Evolutionary conservation across 2,329 filamentous ascomycete species (phyloP).

Genomic region (Colletotrichum tanaceti): DNA sequence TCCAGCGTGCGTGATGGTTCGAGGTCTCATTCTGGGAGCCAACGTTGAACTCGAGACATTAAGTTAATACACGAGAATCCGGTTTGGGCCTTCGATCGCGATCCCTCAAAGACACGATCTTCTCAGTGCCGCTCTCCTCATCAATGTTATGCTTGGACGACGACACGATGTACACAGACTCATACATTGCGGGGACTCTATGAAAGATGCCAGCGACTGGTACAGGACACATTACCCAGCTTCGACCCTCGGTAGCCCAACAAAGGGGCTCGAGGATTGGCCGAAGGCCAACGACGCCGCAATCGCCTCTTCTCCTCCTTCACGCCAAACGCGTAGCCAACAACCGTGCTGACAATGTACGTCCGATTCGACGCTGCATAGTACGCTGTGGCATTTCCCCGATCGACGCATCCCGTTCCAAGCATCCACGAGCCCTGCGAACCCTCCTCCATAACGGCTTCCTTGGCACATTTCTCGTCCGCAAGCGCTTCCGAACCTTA

Average conservation of each 20-base stretch:
- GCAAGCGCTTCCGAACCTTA: not conserved
- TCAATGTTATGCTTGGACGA: not conserved
- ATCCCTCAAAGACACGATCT: not conserved
- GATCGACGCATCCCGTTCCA: not conserved
- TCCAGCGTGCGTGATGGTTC: not conserved
- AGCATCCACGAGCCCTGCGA: conserved; percentile 7
- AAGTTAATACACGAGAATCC: conserved; percentile 5
- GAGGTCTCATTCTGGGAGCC: not conserved
- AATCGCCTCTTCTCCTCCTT: not conserved
- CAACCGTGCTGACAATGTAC: not conserved
- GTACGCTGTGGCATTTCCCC: not conserved
- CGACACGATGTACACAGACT: not conserved
- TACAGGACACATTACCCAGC: not conserved
- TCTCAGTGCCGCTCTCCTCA: not conserved
- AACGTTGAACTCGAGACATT: conserved; percentile 2
- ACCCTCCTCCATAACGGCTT: not conserved
- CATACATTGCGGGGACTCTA: not conserved
- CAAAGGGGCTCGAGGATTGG: not conserved
- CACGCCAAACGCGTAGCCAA: not conserved
- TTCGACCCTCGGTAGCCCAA: too few relatives aligned
- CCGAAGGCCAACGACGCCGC: not conserved
- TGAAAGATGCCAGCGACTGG: not conserved
- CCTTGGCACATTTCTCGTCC: not conserved
- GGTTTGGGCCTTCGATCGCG: not conserved
- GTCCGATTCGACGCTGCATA: conserved; percentile 9